Evolutionary conservation across 2,329 filamentous ascomycete species (phyloP), one percentile per base, ranked within the genome.

Genomic region (Clonostachys sp.): DNA sequence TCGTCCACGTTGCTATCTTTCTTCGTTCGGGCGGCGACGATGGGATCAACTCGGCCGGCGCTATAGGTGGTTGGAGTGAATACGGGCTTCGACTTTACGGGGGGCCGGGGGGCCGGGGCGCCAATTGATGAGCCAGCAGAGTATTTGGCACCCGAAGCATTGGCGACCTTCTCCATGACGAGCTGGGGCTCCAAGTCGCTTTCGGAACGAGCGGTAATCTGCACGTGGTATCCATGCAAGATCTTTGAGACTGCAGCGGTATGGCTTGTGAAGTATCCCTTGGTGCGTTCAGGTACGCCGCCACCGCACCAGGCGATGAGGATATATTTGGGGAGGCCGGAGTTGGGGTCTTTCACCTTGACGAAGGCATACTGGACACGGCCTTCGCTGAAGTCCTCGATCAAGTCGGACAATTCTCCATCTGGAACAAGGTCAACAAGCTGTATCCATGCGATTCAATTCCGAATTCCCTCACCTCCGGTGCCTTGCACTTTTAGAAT

Each of bases 181-280:
- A 78, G 77, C 61, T 95, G 90, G 36, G 91, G 88, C 30, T 87
- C 89, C 52, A 99, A 81, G 62, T 97, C 91, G 61, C 82, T 81
- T 53, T 96, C 90, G 52, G 91, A 95, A 51, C 94, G 89, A 50
- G 94, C 94, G 45, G 91, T 97, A 58, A 99, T 88, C 72, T 99
- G 92, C 50, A 99, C 91, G 66, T 99, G 94, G 67, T 97, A 99
- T 55, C 94, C 91, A 72, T 96, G 91, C 40, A 99, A 81, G 56
- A 96, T 78, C 70, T 96, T 96, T 52, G 91, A 85, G 36, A 97
- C 91, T 43, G 90, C 86, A 51, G 87, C 85, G 43, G 94, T 75
- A 70, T 99, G 92, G 71, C 91, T 96, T 55, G 90, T 96, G 65
- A 99, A 99, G 71, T 97, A 97, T 55, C 94, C 94, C 72, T 97